A percentile compares a stretch with the other conserved stretches of the same genome.
Evolutionary conservation across 176 grass and related monocot species (phyloP).

Genomic region (Puya raimondii): DNA sequence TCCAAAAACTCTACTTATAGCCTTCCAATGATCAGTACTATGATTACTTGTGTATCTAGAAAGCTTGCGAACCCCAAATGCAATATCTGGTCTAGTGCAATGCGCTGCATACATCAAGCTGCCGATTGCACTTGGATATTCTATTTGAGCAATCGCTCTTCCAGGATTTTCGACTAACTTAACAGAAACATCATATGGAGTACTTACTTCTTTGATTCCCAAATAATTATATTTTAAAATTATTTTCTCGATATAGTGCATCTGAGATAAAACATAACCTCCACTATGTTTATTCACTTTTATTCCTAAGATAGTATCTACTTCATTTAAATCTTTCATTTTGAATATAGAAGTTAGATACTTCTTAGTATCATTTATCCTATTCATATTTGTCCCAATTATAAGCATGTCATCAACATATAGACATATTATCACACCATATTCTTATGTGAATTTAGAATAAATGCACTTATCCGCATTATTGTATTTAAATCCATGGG

Average conservation of each 20-base stretch:
- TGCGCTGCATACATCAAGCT: not conserved
- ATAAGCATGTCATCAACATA: not conserved
- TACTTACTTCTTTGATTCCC: not conserved
- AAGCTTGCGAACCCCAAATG: not conserved
- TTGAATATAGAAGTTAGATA: not conserved
- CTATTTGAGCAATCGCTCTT: not conserved
- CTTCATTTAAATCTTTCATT: not conserved
- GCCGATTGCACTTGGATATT: not conserved
- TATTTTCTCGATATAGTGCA: not conserved
- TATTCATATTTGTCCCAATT: not conserved
- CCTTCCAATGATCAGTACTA: not conserved
- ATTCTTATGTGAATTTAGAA: not conserved
- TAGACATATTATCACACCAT: not conserved
- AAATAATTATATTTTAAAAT: not conserved
- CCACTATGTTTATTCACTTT: not conserved
- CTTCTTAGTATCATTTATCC: not conserved
- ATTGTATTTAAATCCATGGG: not conserved
- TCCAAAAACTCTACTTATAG: not conserved
- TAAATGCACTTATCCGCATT: not conserved
- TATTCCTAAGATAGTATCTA: not conserved
- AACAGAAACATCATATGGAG: not conserved
- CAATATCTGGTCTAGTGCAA: not conserved
- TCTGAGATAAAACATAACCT: not conserved
- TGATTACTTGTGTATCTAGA: not conserved
- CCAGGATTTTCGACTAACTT: not conserved